Conservation (phyloP, 2,329 filamentous ascomycete genomes). For the Thermoascus crustaceus region DNA sequence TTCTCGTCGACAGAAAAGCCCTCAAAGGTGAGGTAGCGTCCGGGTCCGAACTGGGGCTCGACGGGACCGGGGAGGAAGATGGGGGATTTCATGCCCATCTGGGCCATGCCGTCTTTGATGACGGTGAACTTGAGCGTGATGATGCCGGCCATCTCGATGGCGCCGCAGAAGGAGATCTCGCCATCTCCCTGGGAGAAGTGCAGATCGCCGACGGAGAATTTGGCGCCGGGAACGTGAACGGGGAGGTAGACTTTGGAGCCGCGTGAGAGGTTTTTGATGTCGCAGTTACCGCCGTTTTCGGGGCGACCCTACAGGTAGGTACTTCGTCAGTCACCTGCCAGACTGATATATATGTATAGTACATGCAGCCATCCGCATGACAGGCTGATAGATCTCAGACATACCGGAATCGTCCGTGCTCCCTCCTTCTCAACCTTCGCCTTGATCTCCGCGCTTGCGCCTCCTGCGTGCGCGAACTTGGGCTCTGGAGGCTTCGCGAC, state of each 20-base stretch:
- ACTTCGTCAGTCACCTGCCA: no score
- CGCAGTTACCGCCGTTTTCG: slow-evolving; percentile 84
- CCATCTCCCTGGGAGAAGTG: slow-evolving; percentile 86
- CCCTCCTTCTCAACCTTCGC: slow-evolving; percentile 67
- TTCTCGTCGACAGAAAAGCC: slow-evolving; percentile 84
- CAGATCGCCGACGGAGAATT: slow-evolving; percentile 82
- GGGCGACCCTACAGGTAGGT: slow-evolving; percentile 49
- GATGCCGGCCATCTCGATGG: slow-evolving; percentile 88
- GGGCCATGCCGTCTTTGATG: slow-evolving; percentile 68
- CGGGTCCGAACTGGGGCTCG: slow-evolving; percentile 78
- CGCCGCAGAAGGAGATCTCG: slow-evolving; percentile 80
- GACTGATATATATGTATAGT: not conserved
- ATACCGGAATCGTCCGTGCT: slow-evolving; percentile 69
- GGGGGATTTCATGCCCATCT: slow-evolving; percentile 70
- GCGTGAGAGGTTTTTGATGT: slow-evolving; percentile 77
- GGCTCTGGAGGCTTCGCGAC: slow-evolving; percentile 72
- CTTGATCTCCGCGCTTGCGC: slow-evolving; percentile 49
- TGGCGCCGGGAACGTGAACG: slow-evolving; percentile 76
- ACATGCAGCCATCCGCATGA: not conserved
- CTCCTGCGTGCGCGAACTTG: slow-evolving; percentile 64
- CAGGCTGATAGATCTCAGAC: no score
- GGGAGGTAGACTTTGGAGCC: slow-evolving; percentile 80
- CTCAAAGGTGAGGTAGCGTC: slow-evolving; percentile 75
- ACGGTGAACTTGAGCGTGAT: slow-evolving; percentile 88
- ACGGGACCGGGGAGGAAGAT: slow-evolving; percentile 83